Percentiles rank a stretch among this genome's conserved stretches.
These are phyloP conservation scores for Ophiosphaerella narmari DNA, from an alignment of 2,329 filamentous ascomycete species.

Conservation along the genomic window DNA sequence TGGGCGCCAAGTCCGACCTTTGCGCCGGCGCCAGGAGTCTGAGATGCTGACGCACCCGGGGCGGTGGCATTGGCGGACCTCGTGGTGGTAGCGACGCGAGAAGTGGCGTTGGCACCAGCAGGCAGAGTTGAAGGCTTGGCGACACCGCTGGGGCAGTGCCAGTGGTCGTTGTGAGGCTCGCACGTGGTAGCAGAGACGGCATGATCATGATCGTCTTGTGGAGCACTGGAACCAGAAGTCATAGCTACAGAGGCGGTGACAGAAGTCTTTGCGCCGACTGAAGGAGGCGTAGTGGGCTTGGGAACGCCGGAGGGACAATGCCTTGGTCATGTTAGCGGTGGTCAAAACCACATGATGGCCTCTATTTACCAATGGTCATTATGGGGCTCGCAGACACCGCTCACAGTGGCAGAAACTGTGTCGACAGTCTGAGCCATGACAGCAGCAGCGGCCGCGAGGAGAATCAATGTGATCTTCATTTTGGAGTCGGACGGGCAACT, in stretches of 20 bases:
- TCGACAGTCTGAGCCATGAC: constrained; percentile 19
- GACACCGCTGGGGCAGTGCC: constrained; percentile 34
- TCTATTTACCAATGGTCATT: constrained; percentile 28
- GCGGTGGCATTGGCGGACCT: constrained; percentile 2
- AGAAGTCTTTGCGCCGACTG: not conserved
- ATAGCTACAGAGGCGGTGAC: constrained; percentile 5
- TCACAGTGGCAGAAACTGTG: constrained; percentile 20
- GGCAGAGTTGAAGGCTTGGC: constrained; percentile 26
- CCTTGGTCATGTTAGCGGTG: constrained; percentile 9
- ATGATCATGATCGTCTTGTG: constrained; percentile 27
- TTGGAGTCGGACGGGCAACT: constrained; percentile 6
- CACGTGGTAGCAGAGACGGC: constrained; percentile 32
- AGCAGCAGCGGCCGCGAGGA: constrained; percentile 16
- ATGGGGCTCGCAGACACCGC: constrained; percentile 27
- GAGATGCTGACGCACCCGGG: constrained; percentile 7
- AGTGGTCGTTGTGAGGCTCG: constrained; percentile 33
- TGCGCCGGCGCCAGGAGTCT: constrained; percentile 10
- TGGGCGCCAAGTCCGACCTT: constrained; percentile 3
- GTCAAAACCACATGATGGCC: not conserved
- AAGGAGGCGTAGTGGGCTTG: constrained; percentile 19
- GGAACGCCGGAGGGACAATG: constrained; percentile 23
- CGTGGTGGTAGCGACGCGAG: constrained; percentile 8
- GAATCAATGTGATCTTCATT: constrained; percentile 25
- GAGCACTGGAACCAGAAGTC: constrained; percentile 13
- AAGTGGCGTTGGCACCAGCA: constrained; percentile 14